Evolutionary conservation across 176 grass and related monocot genomes (phyloP).

Genomic region (Triticum turgidum): DNA sequence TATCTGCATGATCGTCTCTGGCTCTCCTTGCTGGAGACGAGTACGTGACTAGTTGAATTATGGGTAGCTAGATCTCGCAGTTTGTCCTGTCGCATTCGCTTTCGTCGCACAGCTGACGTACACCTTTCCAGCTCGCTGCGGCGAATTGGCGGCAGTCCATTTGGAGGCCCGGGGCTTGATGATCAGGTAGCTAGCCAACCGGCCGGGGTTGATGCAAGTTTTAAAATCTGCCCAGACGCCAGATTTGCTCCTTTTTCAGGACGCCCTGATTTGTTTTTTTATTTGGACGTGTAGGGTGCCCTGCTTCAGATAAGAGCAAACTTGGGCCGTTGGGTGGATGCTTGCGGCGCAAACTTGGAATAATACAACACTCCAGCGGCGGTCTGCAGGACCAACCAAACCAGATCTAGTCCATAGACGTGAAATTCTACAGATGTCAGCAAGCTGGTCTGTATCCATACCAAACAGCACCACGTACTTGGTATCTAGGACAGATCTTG

Average conservation of each 20-base stretch:
- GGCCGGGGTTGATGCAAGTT: background rate
- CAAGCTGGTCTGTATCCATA: background rate
- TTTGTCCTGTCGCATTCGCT: background rate
- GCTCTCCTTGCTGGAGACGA: too few relatives aligned
- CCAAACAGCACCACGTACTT: background rate
- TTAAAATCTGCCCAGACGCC: too few relatives aligned
- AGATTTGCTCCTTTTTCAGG: too few relatives aligned
- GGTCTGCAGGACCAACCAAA: background rate
- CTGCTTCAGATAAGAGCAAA: too few relatives aligned
- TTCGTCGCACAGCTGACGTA: background rate
- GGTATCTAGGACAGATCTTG: too few relatives aligned
- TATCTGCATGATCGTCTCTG: too few relatives aligned
- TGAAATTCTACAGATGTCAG: background rate
- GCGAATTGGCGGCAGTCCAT: background rate
- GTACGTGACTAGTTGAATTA: background rate
- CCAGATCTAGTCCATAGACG: too few relatives aligned
- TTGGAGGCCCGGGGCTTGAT: background rate
- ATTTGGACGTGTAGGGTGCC: too few relatives aligned
- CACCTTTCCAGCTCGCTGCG: background rate
- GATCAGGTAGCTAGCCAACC: background rate
- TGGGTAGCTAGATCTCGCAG: background rate
- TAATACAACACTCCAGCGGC: background rate
- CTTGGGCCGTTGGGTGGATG: background rate
- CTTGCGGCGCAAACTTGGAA: background rate
- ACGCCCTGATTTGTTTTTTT: too few relatives aligned